These are phyloP conservation scores for Russula sp. DNA, from an alignment of 768 basidiomycete genomes.

Conservation along the genomic window DNA sequence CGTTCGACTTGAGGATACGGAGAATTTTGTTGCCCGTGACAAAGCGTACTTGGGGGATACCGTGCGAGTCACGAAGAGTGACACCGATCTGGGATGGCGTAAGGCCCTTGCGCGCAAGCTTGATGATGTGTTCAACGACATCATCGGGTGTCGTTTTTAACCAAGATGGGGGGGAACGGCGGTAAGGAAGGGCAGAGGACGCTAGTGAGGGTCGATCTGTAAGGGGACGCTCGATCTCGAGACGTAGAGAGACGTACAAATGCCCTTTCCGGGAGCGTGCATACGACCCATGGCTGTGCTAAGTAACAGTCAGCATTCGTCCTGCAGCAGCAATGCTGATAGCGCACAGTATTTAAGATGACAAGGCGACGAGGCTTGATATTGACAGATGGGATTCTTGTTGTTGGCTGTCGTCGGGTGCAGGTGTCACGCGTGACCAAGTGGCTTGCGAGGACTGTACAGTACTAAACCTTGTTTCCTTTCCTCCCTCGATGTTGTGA, in stretches of 20 bases:
- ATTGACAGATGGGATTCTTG: constrained; percentile 21
- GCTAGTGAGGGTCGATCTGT: constrained; percentile 31
- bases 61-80: constrained; percentile 94
- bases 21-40: constrained; percentile 99
- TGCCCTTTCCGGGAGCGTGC: constrained; percentile 99
- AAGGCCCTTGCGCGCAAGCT: constrained; percentile 95
- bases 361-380: constrained; percentile 36
- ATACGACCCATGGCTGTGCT: constrained; percentile 81
- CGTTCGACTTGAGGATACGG: constrained; percentile 91
- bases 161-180: constrained; percentile 91
- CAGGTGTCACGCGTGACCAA: constrained; percentile 30
- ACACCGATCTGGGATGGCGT: constrained; percentile 99
- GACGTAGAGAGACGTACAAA: constrained; percentile 54
- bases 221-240: neutral
- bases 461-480: constrained; percentile 52
- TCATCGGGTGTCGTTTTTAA: constrained; percentile 95
- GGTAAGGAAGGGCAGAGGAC: constrained; percentile 97
- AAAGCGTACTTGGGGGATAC: constrained; percentile 96
- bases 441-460: constrained; percentile 42
- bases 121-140: constrained; percentile 92
- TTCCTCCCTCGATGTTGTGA: constrained; percentile 20
- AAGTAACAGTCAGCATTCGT: constrained; percentile 2
- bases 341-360: constrained; percentile 33
- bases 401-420: constrained; percentile 26
- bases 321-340: constrained; percentile 1